phyloP scores from a whole-genome alignment of 2,329 filamentous ascomycete species.

The Sclerotinia subarctica region DNA sequence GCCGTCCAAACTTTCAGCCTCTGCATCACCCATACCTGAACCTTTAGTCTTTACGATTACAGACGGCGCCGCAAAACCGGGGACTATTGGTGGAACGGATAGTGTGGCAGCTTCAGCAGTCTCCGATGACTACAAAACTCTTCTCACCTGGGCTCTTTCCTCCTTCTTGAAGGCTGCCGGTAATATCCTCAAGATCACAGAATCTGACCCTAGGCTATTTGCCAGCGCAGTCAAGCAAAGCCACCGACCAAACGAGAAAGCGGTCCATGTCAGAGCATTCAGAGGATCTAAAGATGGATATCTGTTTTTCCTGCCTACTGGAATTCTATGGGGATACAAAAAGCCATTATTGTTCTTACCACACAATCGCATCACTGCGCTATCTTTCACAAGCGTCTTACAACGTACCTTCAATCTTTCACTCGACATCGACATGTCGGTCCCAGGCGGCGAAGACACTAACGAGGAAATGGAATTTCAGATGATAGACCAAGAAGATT shows the following conservation, averaged over 20 bases:
- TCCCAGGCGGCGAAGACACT: constrained; percentile 42
- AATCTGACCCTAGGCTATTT: constrained; percentile 55
- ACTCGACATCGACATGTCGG: constrained; percentile 53
- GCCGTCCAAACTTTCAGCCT: constrained; percentile 45
- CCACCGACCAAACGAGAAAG: constrained; percentile 57
- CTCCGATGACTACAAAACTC: constrained; percentile 55
- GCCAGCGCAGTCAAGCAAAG: constrained; percentile 55
- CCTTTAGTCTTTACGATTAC: constrained; percentile 64
- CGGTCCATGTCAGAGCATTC: constrained; percentile 64
- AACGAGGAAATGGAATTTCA: constrained; percentile 62
- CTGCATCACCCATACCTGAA: constrained; percentile 44
- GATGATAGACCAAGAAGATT: constrained; percentile 69
- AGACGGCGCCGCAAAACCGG: constrained; percentile 57
- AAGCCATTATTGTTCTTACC: constrained; percentile 65
- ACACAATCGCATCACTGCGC: constrained; percentile 55
- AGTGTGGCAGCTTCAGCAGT: constrained; percentile 50
- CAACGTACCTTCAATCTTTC: constrained; percentile 68
- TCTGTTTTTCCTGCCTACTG: constrained; percentile 63
- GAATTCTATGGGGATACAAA: constrained; percentile 69
- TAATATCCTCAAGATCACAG: constrained; percentile 48
- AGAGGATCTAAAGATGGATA: constrained; percentile 67
- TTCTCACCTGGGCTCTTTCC: constrained; percentile 60
- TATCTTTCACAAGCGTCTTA: constrained; percentile 66
- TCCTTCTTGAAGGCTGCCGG: constrained; percentile 50
- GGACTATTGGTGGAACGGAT: constrained; percentile 52